Evolutionary conservation across 495 filamentous ascomycete genomes (phyloP).

Genomic region (Penicillium soppii): DNA sequence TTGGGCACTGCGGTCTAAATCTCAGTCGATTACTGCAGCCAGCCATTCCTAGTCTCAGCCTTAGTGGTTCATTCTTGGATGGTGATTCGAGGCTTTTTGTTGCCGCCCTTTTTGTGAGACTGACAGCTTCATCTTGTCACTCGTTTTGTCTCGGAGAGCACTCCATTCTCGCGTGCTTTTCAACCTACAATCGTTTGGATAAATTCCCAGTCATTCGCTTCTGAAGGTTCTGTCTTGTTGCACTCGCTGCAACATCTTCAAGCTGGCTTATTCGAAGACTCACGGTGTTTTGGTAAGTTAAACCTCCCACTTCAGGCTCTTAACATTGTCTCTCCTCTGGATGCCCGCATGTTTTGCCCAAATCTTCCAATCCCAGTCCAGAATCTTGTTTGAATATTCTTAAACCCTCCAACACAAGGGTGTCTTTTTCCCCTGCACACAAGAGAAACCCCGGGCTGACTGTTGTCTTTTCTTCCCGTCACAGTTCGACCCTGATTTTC

Average conservation of each 20-base stretch:
- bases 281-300: constrained; percentile 52
- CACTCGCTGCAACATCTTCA: constrained; percentile 52
- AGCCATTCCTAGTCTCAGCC: constrained; percentile 34
- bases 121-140: constrained; percentile 43
- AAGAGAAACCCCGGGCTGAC: constrained; percentile 21
- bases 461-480: constrained; percentile 8
- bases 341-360: constrained; percentile 23
- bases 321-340: constrained; percentile 18
- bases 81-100: constrained; percentile 38
- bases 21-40: constrained; percentile 36
- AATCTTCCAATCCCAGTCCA: constrained; percentile 16
- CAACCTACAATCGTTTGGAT: constrained; percentile 41
- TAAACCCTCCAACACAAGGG: not conserved
- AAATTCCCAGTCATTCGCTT: constrained; percentile 53
- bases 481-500: constrained; percentile 47
- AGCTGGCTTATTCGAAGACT: constrained; percentile 54
- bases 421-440: constrained; percentile 5
- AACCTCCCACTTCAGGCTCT: constrained; percentile 13
- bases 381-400: constrained; percentile 20
- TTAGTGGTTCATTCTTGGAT: constrained; percentile 28
- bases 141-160: constrained; percentile 47
- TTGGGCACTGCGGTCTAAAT: constrained; percentile 24
- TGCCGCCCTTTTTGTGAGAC: constrained; percentile 29
- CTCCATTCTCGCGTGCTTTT: constrained; percentile 31
- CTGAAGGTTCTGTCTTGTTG: constrained; percentile 44